These are phyloP conservation scores for Annulohypoxylon stygium DNA, from an alignment of 495 filamentous ascomycete genomes.

Conservation along the genomic window DNA sequence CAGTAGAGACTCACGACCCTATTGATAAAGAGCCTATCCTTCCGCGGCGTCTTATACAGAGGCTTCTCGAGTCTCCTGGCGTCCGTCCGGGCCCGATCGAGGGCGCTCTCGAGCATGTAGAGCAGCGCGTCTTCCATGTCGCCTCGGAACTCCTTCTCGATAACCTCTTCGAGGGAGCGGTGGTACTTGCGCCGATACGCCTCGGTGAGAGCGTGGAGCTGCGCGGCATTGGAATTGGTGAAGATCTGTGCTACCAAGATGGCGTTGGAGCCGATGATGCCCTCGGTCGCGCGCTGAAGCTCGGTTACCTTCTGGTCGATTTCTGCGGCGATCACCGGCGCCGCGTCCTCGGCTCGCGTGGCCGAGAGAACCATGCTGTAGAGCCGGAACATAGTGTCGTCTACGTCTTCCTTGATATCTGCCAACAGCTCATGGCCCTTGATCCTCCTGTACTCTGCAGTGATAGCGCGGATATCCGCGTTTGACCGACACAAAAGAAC, in stretches of 20 bases:
- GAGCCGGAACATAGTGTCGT: conserved; percentile 66
- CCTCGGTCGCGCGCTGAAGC: conserved; percentile 72
- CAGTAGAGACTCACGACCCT: conserved; percentile 76
- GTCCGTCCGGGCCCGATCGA: conserved; percentile 77
- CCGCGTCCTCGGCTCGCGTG: conserved; percentile 71
- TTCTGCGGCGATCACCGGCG: conserved; percentile 64
- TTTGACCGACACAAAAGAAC: conserved; percentile 79
- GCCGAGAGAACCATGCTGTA: conserved; percentile 69
- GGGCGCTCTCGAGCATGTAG: conserved; percentile 73
- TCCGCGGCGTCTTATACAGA: conserved; percentile 81
- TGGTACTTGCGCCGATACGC: conserved; percentile 71
- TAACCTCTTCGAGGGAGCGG: conserved; percentile 69
- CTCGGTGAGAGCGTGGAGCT: conserved; percentile 74
- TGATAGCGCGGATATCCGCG: conserved; percentile 72
- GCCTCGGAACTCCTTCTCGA: conserved; percentile 75
- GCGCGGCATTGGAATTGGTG: conserved; percentile 69
- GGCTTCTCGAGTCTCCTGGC: conserved; percentile 75
- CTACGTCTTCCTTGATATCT: conserved; percentile 68
- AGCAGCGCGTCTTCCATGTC: conserved; percentile 76
- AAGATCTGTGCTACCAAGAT: conserved; percentile 73
- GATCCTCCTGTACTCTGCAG: conserved; percentile 69
- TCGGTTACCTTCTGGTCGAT: conserved; percentile 72
- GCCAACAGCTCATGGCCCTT: conserved; percentile 65
- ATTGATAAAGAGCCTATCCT: conserved; percentile 74
- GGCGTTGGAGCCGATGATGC: conserved; percentile 55